Evolutionary conservation across 129 eudicot species (phyloP), one percentile per base, ranked within the genome.

Genomic region (Helianthus tuberosus): DNA sequence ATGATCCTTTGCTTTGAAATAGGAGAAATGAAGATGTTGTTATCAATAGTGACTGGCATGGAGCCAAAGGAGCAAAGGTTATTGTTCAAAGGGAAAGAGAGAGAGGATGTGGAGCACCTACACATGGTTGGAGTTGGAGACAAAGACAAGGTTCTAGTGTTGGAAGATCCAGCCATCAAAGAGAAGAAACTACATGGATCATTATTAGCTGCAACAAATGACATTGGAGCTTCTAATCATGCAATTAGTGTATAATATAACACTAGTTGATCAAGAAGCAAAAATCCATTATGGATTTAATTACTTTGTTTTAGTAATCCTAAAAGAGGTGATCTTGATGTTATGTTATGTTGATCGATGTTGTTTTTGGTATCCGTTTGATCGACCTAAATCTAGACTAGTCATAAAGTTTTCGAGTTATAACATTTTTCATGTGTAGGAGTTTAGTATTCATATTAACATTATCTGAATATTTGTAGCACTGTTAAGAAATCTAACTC

Each of bases 101-200:
- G 92, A 68, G 95, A 88, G 62, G 90, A 91, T 23, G 20, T 64
- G 41, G 97, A 91, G 39, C 82, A 91, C 54, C 60, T 91, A 20
- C 97, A 91, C 86, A 91, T 91, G 95, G 91, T 88, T 39, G 97
- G 97, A 16, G 92, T 91, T 36, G 75, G 81, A 78, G 95, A 91
- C 82, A 86, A 78, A 46, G 97, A 86, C 78, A 91, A 91, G 54
- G 84, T 91, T 71, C 77, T 91, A 4, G 68, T 88, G 81, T 76
- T 88, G 59, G 83, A 90, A 83, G 96, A 90, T 76, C 96, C 96
- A 44, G 96, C 93, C 75, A 79, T 88, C 64, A 88, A 86, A 78
- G 96, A 87, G 75, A 81, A 62, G 80, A 90, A 90, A 73, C 83
- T 71, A 9, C 82, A 64, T 32, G 68, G 77, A 77, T 62, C 51